Evolutionary conservation across 2,329 filamentous ascomycete species (phyloP), one percentile per base, ranked within the genome.

Genomic region (Cladosporium velox): DNA sequence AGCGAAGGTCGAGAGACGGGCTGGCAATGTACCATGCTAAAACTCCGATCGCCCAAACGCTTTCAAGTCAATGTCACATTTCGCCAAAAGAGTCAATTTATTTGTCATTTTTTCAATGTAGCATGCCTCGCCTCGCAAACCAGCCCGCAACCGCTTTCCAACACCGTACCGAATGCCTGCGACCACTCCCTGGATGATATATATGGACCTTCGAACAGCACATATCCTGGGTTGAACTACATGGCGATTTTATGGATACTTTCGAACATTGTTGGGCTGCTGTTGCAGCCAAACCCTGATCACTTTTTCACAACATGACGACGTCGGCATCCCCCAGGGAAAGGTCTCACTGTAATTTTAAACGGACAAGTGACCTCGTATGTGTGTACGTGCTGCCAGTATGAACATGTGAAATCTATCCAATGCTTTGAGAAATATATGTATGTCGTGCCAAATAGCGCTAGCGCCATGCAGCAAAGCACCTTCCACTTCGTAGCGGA

Each of bases 21-120:
- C 61, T 64, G 61, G 61, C 61, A 47, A 64, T 64, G 61, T 64
- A 64, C 61, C 61, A 64, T 47, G 61, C 61, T 64, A 21, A 54
- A 57, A 62, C 51, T 54, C 51, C 61, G 61, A 57, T 57, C 51
- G 61, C 61, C 51, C 41, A 55, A 63, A 57, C 61, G 61, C 61
- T 64, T 64, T 64, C 61, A 62, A 64, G 61, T 64, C 61, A 64
- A 64, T 64, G 61, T 64, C 61, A 64, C 51, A 57, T 64, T 64
- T 64, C 51, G 51, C 51, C 60, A 54, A 63, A 64, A 64, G 51
- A 51, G 51, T 64, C 51, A 57, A 47, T 35, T 44, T 47, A 57
- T n/a, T 55, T 41, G 21, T 64, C 51, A 34, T 57, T 41, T 57
- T 57, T 35, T 49, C 35, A 57, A 57, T 47, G 35, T 64, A 57